Percentiles rank a stretch among this genome's conserved stretches.
These are phyloP conservation scores for Schizothecium vesticola DNA, from an alignment of 495 filamentous ascomycete species.

Conservation along the genomic window DNA sequence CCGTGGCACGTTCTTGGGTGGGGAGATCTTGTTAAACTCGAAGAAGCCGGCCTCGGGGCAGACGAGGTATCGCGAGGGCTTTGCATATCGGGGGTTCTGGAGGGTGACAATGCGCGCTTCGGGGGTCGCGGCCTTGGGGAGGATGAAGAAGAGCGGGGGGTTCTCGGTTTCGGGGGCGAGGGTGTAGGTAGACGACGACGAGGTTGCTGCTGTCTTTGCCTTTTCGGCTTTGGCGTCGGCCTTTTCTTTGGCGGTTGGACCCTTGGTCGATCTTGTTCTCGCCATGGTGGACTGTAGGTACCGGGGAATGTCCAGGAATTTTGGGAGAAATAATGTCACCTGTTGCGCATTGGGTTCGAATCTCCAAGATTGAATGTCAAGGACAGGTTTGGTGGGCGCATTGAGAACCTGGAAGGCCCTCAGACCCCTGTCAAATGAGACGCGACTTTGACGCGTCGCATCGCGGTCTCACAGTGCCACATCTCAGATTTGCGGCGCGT, in stretches of 20 bases:
- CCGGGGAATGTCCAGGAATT: neutral
- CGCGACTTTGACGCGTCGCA: conserved; percentile 23
- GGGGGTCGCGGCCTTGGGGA: conserved; percentile 61
- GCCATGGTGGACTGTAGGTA: conserved; percentile 22
- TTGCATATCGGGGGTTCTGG: conserved; percentile 65
- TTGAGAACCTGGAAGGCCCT: neutral
- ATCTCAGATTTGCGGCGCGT: conserved; percentile 2
- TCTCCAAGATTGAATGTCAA: neutral
- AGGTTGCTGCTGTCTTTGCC: conserved; percentile 18
- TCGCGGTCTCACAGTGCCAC: conserved; percentile 1
- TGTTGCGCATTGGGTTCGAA: neutral
- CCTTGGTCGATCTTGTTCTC: conserved; percentile 20
- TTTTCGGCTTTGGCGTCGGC: conserved; percentile 24
- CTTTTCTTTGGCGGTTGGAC: conserved; percentile 23
- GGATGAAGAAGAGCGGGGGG: conserved; percentile 68
- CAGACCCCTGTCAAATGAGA: conserved; percentile 32
- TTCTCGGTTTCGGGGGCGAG: conserved; percentile 33
- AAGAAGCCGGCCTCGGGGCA: conserved; percentile 75
- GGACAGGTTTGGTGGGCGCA: neutral
- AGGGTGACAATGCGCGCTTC: conserved; percentile 69
- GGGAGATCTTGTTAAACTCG: conserved; percentile 75
- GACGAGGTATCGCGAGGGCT: conserved; percentile 67
- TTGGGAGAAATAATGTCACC: neutral
- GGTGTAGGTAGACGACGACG: conserved; percentile 25
- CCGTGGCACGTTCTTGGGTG: conserved; percentile 53